These are phyloP conservation scores for Trichoderma breve DNA, from an alignment of 2,329 filamentous ascomycete species.

Conservation along the genomic window DNA sequence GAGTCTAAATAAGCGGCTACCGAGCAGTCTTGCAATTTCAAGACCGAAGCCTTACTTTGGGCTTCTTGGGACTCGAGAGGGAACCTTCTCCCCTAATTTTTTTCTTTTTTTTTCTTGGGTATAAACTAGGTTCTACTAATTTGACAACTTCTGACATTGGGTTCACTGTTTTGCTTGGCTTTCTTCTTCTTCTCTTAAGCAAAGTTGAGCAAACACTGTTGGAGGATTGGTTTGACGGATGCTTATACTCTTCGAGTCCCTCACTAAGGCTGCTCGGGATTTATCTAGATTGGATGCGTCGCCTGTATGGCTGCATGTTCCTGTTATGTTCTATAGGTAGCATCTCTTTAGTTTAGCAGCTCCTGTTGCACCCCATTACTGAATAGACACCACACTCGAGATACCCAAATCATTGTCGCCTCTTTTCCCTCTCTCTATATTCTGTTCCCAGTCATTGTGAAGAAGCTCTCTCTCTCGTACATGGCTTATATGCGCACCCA, in stretches of 20 bases:
- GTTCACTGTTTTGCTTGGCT: conserved; percentile 20
- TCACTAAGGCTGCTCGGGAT: conserved; percentile 22
- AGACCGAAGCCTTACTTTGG: neutral
- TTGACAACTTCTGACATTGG: conserved; percentile 19
- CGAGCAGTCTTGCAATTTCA: neutral
- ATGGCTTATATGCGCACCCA: neutral
- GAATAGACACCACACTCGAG: conserved; percentile 37
- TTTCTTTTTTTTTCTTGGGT: conserved; percentile 3
- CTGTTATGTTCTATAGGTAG: conserved; percentile 18
- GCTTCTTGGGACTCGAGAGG: conserved; percentile 8
- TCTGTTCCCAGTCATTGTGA: neutral
- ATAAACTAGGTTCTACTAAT: conserved; percentile 25
- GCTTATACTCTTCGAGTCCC: conserved; percentile 19
- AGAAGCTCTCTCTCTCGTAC: neutral
- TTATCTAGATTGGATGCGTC: conserved; percentile 32
- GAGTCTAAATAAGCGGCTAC: conserved; percentile 52
- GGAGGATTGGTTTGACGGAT: conserved; percentile 19
- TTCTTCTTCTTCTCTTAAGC: neutral
- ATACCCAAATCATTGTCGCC: conserved; percentile 32
- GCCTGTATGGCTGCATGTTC: conserved; percentile 24
- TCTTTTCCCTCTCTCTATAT: neutral
- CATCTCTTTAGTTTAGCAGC: conserved; percentile 24
- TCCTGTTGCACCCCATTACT: conserved; percentile 29
- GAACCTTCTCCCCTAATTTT: neutral
- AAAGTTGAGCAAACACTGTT: conserved; percentile 20